A percentile compares a stretch with the other conserved stretches of the same genome.
These are phyloP conservation scores for Solanum chiquidenum DNA, from an alignment of 257 asterid species.

Conservation along the genomic window DNA sequence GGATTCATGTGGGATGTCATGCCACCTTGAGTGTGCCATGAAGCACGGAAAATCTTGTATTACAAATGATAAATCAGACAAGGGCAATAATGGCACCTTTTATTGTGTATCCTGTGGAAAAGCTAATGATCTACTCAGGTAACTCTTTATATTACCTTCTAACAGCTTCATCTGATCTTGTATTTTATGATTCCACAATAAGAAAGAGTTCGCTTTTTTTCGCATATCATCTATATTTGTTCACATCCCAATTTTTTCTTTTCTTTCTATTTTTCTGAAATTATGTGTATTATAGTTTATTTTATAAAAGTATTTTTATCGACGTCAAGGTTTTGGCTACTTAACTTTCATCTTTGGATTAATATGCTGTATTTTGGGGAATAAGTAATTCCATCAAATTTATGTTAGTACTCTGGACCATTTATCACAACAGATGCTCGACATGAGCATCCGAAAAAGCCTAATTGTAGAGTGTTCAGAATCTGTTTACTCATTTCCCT, in stretches of 20 bases:
- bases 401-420: not conserved
- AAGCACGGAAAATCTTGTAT: constrained; percentile 60
- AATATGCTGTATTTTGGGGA: not conserved
- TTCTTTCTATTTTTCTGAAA: not conserved
- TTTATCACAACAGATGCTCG: not conserved
- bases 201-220: not conserved
- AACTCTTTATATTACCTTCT: constrained; percentile 7
- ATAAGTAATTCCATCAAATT: not conserved
- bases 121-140: constrained; percentile 80
- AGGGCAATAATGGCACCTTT: constrained; percentile 73
- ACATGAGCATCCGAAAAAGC: not conserved
- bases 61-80: constrained; percentile 37
- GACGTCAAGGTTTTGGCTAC: not conserved
- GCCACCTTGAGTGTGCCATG: constrained; percentile 94
- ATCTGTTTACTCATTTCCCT: not conserved
- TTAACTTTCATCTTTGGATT: not conserved
- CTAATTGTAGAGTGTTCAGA: not conserved
- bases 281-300: not conserved
- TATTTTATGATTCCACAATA: not conserved
- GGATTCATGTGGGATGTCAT: constrained; percentile 80
- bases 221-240: not conserved
- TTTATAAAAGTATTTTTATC: not conserved
- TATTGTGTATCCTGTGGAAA: constrained; percentile 78
- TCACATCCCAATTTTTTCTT: not conserved
- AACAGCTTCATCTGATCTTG: not conserved